phyloP scores from a whole-genome alignment of 805 yeast genomes.

The Starmerella apis region DNA sequence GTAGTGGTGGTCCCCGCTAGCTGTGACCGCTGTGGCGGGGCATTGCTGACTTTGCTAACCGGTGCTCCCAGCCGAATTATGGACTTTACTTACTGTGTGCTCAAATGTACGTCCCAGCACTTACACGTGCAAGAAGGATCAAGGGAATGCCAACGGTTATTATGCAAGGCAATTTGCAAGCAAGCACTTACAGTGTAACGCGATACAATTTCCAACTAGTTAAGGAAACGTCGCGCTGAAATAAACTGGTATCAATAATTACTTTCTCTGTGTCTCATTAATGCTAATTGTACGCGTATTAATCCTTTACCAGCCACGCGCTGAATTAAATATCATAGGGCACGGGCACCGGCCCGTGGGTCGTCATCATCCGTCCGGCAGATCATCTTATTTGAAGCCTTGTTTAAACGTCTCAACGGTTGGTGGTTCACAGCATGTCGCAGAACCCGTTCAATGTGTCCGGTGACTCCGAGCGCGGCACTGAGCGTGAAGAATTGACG shows the following conservation, averaged over 20 bases:
- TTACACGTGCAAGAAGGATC: neutral
- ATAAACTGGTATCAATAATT: no score
- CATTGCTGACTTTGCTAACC: neutral
- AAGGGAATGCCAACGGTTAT: no score
- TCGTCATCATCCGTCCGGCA: neutral
- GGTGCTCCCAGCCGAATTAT: neutral
- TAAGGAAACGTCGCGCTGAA: no score
- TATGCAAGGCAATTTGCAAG: no score
- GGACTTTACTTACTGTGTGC: neutral
- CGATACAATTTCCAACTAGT: no score
- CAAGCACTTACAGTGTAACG: no score
- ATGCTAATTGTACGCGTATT: no score
- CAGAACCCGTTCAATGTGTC: conserved; percentile 17
- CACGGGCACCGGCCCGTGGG: neutral
- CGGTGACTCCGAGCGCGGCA: conserved; percentile 5
- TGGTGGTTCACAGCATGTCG: conserved; percentile 5
- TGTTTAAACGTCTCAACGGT: neutral
- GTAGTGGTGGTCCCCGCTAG: no score
- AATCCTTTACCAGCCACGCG: neutral
- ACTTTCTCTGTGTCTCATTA: no score
- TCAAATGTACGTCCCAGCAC: no score
- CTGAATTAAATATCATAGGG: conserved; percentile 1
- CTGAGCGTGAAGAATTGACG: conserved; percentile 4
- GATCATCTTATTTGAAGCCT: neutral
- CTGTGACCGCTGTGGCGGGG: neutral